These are phyloP conservation scores for Colletotrichum sp. DNA, from an alignment of 2,329 filamentous ascomycete genomes.

Conservation along the genomic window DNA sequence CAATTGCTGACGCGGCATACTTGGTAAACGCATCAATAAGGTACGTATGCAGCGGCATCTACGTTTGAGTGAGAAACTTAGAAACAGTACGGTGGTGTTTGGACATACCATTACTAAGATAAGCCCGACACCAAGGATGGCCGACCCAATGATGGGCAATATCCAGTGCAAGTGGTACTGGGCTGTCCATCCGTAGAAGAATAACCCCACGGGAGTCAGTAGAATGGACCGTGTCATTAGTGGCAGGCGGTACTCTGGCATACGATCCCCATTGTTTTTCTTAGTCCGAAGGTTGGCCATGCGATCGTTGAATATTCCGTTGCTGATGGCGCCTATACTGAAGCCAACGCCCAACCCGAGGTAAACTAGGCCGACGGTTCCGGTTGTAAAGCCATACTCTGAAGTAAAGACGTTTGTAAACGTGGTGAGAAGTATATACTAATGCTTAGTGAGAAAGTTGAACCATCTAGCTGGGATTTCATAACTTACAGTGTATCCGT, in stretches of 20 bases:
- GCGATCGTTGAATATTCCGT: neutral
- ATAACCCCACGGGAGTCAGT: neutral
- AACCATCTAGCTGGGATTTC: neutral
- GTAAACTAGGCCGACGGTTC: constrained; percentile 25
- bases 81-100: neutral
- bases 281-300: neutral
- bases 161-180: neutral
- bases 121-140: neutral
- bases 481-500: neutral
- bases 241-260: neutral
- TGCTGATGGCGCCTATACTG: neutral
- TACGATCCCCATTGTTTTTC: neutral
- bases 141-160: neutral
- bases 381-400: constrained; percentile 41
- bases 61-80: neutral
- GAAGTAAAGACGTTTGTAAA: neutral
- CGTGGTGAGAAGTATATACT: neutral
- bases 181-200: neutral
- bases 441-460: neutral
- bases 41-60: neutral
- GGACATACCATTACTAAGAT: neutral
- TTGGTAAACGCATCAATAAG: neutral
- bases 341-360: constrained; percentile 24
- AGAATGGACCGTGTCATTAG: neutral
- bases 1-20: neutral